Evolutionary conservation across 768 basidiomycete genomes (phyloP), one percentile per base, ranked within the genome.

Genomic region (Suillus occidentalis): DNA sequence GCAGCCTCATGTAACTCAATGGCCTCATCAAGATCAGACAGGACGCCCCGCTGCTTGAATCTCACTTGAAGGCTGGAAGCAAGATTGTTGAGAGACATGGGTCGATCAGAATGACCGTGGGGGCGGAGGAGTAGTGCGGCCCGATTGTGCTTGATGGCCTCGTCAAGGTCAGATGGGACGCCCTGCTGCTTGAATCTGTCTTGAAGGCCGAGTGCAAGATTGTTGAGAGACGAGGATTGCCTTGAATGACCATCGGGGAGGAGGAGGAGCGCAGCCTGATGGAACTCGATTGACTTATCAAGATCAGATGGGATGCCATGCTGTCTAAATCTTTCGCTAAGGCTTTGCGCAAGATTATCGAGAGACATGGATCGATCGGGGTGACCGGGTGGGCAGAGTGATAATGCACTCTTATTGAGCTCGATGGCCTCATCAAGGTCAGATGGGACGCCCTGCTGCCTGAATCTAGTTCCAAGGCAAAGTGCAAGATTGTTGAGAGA

Each of bases 1-100:
- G 45, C 61, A 28, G 12, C 36, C 18, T 6, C 14, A 39, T 62
- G 4, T 20, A 37, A n/a, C 34, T 18, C 25, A 50, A 71, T 66
- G 9, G 65, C 68, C 31, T 70, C 63, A n/a, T 71, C 53, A 36
- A 72, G 37, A 59, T 72, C 71, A 36, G 43, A 58, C 2, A 40
- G 12, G 37, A 37, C 52, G 0, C 43, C 58, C 12, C n/a, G 28
- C 25, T 59, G 57, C 25, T 12, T 0, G 13, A 61, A 62, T n/a
- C 57, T 50, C 6, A 6, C 1, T 8, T 0, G 0, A 12, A 62
- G 62, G 31, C n/a, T 4, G 4, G 1, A 1, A 1, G 57, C 56
- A 40, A 62, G 62, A n/a, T 37, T 62, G 7, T 39, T 22, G 3
- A 61, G 25, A 22, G 12, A 60, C 31, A 7, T 13, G 13, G 49